Evolutionary conservation across 768 basidiomycete genomes (phyloP).

Genomic region (Russula virescens): DNA sequence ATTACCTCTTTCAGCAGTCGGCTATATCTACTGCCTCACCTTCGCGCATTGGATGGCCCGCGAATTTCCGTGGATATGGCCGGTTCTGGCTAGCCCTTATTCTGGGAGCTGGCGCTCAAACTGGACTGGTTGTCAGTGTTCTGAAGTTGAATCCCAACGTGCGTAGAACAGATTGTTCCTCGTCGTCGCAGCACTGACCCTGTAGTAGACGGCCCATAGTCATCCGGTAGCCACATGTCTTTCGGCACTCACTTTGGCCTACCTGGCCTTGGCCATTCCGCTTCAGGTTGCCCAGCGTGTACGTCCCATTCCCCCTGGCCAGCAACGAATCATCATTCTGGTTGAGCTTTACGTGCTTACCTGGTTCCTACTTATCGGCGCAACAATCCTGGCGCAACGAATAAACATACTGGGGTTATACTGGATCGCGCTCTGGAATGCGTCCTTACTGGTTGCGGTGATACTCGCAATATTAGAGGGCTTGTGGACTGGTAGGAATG

Average conservation of each 20-base stretch:
- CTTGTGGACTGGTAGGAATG: slow-evolving; percentile 24
- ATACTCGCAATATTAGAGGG: slow-evolving; percentile 37
- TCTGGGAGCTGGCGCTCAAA: slow-evolving; percentile 42
- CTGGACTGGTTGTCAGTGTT: slow-evolving; percentile 43
- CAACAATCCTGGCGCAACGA: slow-evolving; percentile 41
- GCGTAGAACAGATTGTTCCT: slow-evolving; percentile 27
- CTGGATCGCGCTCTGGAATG: slow-evolving; percentile 52
- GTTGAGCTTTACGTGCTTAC: slow-evolving; percentile 52
- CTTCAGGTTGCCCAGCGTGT: slow-evolving; percentile 31
- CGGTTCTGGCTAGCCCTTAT: slow-evolving; percentile 60
- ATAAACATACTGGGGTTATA: slow-evolving; percentile 49
- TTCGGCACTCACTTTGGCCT: slow-evolving; percentile 46
- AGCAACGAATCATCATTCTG: slow-evolving; percentile 47
- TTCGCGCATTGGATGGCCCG: background rate
- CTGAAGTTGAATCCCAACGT: slow-evolving; percentile 61
- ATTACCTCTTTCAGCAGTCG: slow-evolving; percentile 26
- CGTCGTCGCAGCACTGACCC: slow-evolving; percentile 4
- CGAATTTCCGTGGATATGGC: slow-evolving; percentile 36
- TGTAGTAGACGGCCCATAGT: slow-evolving; percentile 54
- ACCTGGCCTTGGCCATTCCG: slow-evolving; percentile 43
- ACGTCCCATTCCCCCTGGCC: slow-evolving; percentile 33
- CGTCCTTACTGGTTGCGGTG: slow-evolving; percentile 39
- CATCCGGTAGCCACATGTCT: slow-evolving; percentile 46
- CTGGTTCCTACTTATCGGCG: slow-evolving; percentile 50
- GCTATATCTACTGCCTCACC: slow-evolving; percentile 2